Conservation (phyloP, 2,329 filamentous ascomycete species). For the Leptodontidium sp. region DNA sequence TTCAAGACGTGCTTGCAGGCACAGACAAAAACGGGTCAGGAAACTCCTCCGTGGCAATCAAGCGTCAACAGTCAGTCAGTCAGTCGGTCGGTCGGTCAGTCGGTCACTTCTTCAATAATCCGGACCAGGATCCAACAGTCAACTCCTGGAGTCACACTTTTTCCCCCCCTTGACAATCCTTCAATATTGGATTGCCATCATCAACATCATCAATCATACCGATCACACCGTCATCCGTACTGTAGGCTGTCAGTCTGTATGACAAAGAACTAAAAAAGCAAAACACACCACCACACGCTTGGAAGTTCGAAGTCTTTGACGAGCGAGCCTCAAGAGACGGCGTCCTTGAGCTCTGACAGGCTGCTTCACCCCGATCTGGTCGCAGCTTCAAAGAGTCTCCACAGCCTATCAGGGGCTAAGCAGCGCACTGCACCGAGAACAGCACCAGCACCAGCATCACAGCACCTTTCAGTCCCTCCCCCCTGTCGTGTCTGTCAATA, state of each 20-base stretch:
- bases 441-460: not conserved
- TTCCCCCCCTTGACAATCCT: too few relatives aligned
- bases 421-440: not conserved
- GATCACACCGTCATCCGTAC: not conserved
- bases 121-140: too few relatives aligned
- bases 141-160: not conserved
- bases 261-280: conserved; percentile 4
- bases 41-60: not conserved
- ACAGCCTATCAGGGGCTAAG: conserved; percentile 12
- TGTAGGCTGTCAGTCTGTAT: not conserved
- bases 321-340: not conserved
- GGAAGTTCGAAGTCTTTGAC: not conserved
- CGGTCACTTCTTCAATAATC: too few relatives aligned
- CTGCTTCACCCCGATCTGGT: not conserved
- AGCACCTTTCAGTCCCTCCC: too few relatives aligned
- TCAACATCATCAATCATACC: not conserved
- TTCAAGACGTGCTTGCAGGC: not conserved
- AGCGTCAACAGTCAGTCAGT: not conserved
- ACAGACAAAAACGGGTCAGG: conserved; percentile 14
- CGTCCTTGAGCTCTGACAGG: conserved; percentile 12
- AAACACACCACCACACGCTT: not conserved
- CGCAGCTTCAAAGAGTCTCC: conserved; percentile 9
- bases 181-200: too few relatives aligned
- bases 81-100: too few relatives aligned
- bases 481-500: not conserved